Evolutionary conservation across 2,329 filamentous ascomycete species (phyloP).

Genomic region (Hypoxylon sp.): DNA sequence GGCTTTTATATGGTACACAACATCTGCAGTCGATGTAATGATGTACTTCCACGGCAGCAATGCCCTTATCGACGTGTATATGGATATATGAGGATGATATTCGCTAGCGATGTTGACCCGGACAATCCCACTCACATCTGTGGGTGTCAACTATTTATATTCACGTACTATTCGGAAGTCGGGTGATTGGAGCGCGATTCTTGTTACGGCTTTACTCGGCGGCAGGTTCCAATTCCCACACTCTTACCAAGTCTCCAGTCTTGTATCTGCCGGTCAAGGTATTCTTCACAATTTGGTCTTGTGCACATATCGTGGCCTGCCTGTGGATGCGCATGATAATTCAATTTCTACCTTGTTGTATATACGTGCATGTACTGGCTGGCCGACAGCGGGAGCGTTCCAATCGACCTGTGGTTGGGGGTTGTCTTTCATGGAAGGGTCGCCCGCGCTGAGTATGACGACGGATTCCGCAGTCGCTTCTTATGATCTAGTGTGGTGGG

Average conservation of each 20-base stretch:
- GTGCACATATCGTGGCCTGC: not conserved
- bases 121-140: constrained; percentile 16
- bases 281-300: constrained; percentile 6
- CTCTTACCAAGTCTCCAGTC: constrained; percentile 1
- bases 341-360: constrained; percentile 3
- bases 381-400: constrained; percentile 18
- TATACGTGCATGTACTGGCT: constrained; percentile 1
- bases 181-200: constrained; percentile 16
- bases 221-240: not conserved
- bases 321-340: constrained; percentile 6
- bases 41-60: constrained; percentile 16
- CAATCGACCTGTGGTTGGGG: too few relatives aligned
- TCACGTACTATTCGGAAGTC: constrained; percentile 27
- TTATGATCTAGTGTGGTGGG: not conserved
- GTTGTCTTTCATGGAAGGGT: not conserved
- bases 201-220: not conserved
- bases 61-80: constrained; percentile 4
- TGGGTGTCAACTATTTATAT: constrained; percentile 29
- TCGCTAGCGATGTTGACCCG: constrained; percentile 13
- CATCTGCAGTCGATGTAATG: constrained; percentile 24
- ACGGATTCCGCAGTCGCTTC: not conserved
- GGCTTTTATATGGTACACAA: constrained; percentile 9
- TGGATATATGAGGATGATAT: not conserved
- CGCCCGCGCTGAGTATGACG: constrained; percentile 10
- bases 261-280: constrained; percentile 20